Evolutionary conservation across 495 filamentous ascomycete species (phyloP).

Genomic region (Talaromyces trachyspermus): DNA sequence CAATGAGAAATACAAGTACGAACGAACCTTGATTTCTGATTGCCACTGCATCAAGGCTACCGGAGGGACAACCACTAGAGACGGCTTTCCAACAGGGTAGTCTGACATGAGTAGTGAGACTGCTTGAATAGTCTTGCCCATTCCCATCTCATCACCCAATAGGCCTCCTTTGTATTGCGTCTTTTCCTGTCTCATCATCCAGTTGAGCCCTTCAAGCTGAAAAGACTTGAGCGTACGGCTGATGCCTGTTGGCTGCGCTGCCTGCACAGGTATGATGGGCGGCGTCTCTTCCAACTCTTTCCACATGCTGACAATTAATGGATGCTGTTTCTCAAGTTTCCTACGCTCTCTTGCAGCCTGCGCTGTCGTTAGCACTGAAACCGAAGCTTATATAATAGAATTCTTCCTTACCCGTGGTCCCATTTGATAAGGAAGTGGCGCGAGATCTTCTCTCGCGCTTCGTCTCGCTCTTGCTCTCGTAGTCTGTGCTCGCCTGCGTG

Average conservation of each 20-base stretch:
- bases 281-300: slow-evolving; percentile 59
- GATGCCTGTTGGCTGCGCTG: slow-evolving; percentile 71
- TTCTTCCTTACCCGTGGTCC: slow-evolving; percentile 26
- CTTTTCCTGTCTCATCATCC: slow-evolving; percentile 87
- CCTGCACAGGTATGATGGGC: slow-evolving; percentile 54
- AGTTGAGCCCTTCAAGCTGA: slow-evolving; percentile 86
- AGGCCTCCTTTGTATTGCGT: slow-evolving; percentile 80
- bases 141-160: slow-evolving; percentile 93
- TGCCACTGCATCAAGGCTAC: slow-evolving; percentile 98
- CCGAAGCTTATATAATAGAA: neutral
- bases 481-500: neutral
- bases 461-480: neutral
- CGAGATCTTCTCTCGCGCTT: too few species aligned
- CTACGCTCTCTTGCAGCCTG: slow-evolving; percentile 44
- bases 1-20: neutral
- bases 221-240: slow-evolving; percentile 79
- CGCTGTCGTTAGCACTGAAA: slow-evolving; percentile 6
- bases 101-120: slow-evolving; percentile 97
- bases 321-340: slow-evolving; percentile 70
- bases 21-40: slow-evolving; percentile 64
- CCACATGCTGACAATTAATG: slow-evolving; percentile 78
- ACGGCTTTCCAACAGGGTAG: slow-evolving; percentile 72
- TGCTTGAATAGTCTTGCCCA: slow-evolving; percentile 97
- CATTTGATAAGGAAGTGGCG: slow-evolving; percentile 14
- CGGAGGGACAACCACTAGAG: slow-evolving; percentile 85